Percentiles rank a stretch among this genome's conserved stretches.
Evolutionary conservation across 139 green algal species (phyloP).

Genomic region (Closterium sp.): DNA sequence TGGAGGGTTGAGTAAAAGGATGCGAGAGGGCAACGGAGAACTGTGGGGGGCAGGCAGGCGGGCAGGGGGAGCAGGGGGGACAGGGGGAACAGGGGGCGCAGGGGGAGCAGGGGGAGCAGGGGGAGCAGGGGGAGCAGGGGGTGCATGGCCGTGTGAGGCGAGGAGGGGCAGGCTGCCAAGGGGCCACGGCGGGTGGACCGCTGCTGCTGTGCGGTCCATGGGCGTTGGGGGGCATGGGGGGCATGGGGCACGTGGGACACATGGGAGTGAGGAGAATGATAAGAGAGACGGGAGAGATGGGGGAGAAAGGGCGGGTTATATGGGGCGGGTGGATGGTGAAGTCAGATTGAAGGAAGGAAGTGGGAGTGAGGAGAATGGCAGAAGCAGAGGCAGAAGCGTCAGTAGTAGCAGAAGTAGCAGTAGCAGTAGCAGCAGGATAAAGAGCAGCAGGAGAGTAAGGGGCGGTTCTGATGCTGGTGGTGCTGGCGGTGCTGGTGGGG

Average conservation of each 20-base stretch:
- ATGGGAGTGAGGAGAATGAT: too few species aligned
- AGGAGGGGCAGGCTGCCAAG: background rate
- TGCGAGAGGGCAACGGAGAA: background rate
- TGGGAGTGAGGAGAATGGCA: background rate
- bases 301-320: background rate
- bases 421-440: background rate
- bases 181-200: background rate
- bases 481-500: background rate
- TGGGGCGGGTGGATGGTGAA: background rate
- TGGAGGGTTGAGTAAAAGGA: background rate
- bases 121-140: too few species aligned
- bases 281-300: background rate
- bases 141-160: background rate
- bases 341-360: background rate
- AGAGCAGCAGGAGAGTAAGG: background rate
- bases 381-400: background rate
- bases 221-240: background rate
- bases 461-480: background rate
- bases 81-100: too few species aligned
- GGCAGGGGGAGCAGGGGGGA: too few species aligned
- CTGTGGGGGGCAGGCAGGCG: background rate
- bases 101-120: background rate
- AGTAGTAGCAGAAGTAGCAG: background rate
- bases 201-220: background rate
- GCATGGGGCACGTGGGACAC: too few species aligned